These are phyloP conservation scores for Alternaria arbusti DNA, from an alignment of 2,329 filamentous ascomycete species.

Conservation along the genomic window DNA sequence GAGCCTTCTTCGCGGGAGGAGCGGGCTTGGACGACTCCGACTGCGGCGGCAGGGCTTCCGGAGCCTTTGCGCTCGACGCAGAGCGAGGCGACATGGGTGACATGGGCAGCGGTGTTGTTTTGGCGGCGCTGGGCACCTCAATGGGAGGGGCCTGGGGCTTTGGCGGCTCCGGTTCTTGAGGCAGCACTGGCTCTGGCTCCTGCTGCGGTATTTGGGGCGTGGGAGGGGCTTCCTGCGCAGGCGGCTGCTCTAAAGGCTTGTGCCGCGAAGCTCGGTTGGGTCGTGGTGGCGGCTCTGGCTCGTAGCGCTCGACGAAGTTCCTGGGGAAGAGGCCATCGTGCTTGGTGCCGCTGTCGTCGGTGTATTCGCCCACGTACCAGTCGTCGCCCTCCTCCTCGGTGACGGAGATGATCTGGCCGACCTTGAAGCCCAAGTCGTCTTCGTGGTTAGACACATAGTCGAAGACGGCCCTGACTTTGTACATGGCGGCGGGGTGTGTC, in stretches of 20 bases:
- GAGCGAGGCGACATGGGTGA: slow-evolving; percentile 40
- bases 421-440: slow-evolving; percentile 87
- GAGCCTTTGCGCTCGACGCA: slow-evolving; percentile 27
- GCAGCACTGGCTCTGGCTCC: slow-evolving; percentile 26
- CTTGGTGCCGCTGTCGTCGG: slow-evolving; percentile 74
- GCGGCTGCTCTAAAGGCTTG: slow-evolving; percentile 43
- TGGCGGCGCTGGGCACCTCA: slow-evolving; percentile 32
- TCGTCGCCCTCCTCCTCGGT: slow-evolving; percentile 91
- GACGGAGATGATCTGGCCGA: slow-evolving; percentile 91
- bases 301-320: slow-evolving; percentile 97
- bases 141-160: slow-evolving; percentile 49
- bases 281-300: slow-evolving; percentile 86
- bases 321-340: slow-evolving; percentile 89
- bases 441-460: slow-evolving; percentile 93
- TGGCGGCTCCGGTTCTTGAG: slow-evolving; percentile 40
- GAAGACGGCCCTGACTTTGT: slow-evolving; percentile 95
- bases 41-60: slow-evolving; percentile 24
- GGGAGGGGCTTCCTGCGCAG: slow-evolving; percentile 35
- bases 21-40: slow-evolving; percentile 51
- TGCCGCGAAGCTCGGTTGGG: slow-evolving; percentile 72
- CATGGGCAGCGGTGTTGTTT: slow-evolving; percentile 30
- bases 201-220: slow-evolving; percentile 41
- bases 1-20: slow-evolving; percentile 59
- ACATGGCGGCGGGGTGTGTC: slow-evolving; percentile 51
- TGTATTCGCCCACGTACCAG: slow-evolving; percentile 91